Evolutionary conservation across 805 yeast genomes (phyloP), one percentile per base, ranked within the genome.

Genomic region (Candida ascalaphidarum): DNA sequence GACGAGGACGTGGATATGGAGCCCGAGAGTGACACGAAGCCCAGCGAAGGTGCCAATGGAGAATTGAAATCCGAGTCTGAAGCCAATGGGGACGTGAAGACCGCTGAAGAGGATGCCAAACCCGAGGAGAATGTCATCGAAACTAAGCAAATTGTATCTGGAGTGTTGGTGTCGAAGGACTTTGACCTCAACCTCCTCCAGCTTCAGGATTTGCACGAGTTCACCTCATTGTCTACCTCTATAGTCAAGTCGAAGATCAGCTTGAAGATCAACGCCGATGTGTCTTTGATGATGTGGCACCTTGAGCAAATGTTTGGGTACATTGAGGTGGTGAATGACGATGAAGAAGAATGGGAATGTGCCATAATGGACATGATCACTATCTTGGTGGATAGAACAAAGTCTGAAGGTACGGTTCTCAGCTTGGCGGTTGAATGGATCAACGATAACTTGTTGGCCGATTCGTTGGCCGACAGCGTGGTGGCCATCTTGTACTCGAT

Each of bases 271-370:
- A 77, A 78, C 47, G 94, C 96, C 4, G 82, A 81, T 24, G 71
- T 82, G 19, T 81, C 82, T 25, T 63, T 92, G 32, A 74, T 92
- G 34, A 69, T 72, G 35, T 92, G 94, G 86, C 97, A 92, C 48
- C 68, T 92, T 32, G 74, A 79, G 33, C 97, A 88, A 49, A 92
- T 92, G 98, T 92, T 89, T 66, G 97, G 96, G 2, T 72, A 67
- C 44, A 71, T 86, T 4, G 76, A 78, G 25, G 70, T 83, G 2
- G 31, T 75, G 3, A 64, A 63, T 29, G 85, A 77, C 39, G 77
- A 72, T 30, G 67, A 61, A 26, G 55, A 52, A 14, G 48, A 44
- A 21, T 58, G 67, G 61, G 64, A 55, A 37, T 58, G 64, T 36
- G 41, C 41, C 62, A 71, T 62, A 22, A 62, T 62, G 69, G 66